A percentile compares a stretch with the other conserved stretches of the same genome.
phyloP scores from a whole-genome alignment of 176 grass and related monocot species.

The Musa beccarii region DNA sequence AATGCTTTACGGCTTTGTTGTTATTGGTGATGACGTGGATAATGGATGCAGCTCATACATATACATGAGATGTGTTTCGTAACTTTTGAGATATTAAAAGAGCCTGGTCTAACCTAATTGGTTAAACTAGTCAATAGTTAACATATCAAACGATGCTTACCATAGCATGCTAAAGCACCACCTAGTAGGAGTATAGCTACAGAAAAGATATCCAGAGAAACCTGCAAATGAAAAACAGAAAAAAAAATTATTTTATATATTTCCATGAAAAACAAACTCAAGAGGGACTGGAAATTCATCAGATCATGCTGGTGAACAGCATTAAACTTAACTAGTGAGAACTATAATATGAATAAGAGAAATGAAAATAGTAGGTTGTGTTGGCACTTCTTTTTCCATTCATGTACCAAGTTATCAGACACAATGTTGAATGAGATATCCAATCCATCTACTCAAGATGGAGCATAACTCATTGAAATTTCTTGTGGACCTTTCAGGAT shows the following conservation, averaged over 20 bases:
- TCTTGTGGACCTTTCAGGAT: no score
- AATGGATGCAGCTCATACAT: background rate
- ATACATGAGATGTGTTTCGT: background rate
- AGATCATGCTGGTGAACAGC: background rate
- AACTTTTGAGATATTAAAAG: background rate
- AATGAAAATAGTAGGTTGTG: background rate
- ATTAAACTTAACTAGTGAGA: background rate
- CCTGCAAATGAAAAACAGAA: constrained; percentile 44
- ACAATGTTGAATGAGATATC: no score
- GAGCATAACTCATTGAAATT: no score
- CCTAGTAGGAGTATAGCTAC: constrained; percentile 65
- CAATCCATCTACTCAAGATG: no score
- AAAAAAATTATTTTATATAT: background rate
- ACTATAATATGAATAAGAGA: background rate
- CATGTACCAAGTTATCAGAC: no score
- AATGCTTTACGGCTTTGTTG: no score
- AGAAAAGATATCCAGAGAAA: constrained; percentile 96
- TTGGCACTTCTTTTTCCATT: background rate
- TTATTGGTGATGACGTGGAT: background rate
- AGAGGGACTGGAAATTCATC: background rate
- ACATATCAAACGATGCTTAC: constrained; percentile 22
- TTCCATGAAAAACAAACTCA: background rate
- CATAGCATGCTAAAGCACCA: constrained; percentile 84
- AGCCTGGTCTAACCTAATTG: background rate
- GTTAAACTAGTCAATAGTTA: background rate